Conservation (phyloP, 805 yeast genomes). For the Candida andamanensis region DNA sequence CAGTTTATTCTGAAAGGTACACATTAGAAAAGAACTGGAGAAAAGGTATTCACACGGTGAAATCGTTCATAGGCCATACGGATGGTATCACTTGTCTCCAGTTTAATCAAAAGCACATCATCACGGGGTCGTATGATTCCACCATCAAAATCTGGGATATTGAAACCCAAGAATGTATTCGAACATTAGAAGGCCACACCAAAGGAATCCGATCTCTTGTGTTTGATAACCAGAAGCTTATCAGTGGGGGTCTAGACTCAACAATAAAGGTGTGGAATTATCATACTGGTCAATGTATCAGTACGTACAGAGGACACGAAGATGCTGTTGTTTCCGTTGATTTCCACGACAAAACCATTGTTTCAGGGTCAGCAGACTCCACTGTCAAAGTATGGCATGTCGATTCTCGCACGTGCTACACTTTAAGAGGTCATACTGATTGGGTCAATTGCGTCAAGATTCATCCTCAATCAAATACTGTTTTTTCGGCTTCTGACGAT, state of each 20-base stretch:
- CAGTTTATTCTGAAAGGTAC: constrained; percentile 85
- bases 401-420: constrained; percentile 85
- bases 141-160: constrained; percentile 92
- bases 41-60: constrained; percentile 62
- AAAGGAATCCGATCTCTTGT: constrained; percentile 81
- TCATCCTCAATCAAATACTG: constrained; percentile 70
- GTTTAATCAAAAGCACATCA: constrained; percentile 67
- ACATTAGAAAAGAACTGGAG: constrained; percentile 95
- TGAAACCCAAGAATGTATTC: constrained; percentile 66
- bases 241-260: constrained; percentile 87
- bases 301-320: constrained; percentile 90
- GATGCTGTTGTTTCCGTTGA: constrained; percentile 84
- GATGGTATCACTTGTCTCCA: constrained; percentile 89
- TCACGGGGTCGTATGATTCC: constrained; percentile 91
- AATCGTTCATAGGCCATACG: constrained; percentile 71
- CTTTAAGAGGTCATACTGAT: constrained; percentile 88
- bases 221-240: constrained; percentile 83
- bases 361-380: constrained; percentile 88
- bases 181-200: constrained; percentile 83
- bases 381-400: constrained; percentile 97
- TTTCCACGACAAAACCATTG: constrained; percentile 73
- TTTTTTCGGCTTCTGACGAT: constrained; percentile 88
- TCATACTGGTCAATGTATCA: constrained; percentile 87
- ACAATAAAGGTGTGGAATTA: constrained; percentile 96
- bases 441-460: constrained; percentile 89